Evolutionary conservation across 176 grass and related monocot species (phyloP).

Genomic region (Musa acuminata): DNA sequence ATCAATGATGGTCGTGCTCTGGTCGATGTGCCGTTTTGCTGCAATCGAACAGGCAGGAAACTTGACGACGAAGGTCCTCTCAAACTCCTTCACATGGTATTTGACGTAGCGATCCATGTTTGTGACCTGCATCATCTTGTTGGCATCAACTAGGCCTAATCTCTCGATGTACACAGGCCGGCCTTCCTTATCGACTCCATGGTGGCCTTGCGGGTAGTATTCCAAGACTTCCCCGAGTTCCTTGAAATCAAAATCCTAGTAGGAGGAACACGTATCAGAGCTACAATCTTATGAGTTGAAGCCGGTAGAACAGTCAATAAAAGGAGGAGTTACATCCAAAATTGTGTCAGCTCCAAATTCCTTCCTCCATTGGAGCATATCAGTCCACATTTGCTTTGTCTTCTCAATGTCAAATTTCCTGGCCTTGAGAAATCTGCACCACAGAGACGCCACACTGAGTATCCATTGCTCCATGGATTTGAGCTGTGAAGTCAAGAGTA

Average conservation of each 20-base stretch:
- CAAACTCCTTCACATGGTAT: constrained; percentile 93
- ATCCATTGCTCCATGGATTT: too few species aligned
- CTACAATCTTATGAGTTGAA: too few species aligned
- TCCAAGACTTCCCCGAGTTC: constrained; percentile 73
- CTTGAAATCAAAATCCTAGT: constrained; percentile 74
- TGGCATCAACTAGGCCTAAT: constrained; percentile 74
- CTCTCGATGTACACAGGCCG: constrained; percentile 88
- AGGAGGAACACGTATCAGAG: neutral
- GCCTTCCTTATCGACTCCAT: constrained; percentile 93
- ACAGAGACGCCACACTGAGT: neutral
- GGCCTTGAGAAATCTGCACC: constrained; percentile 69
- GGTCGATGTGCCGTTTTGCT: constrained; percentile 75
- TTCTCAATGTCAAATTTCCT: constrained; percentile 90
- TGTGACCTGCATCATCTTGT: constrained; percentile 88
- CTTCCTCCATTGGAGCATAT: constrained; percentile 95
- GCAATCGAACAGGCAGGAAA: constrained; percentile 93
- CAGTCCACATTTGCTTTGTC: constrained; percentile 92
- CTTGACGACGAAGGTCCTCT: constrained; percentile 80
- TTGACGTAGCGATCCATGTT: constrained; percentile 94
- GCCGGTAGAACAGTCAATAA: neutral
- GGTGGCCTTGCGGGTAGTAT: constrained; percentile 96
- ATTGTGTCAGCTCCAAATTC: constrained; percentile 70
- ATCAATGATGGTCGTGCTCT: constrained; percentile 97
- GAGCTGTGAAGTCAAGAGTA: too few species aligned
- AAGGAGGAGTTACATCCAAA: constrained; percentile 46